These are phyloP conservation scores for Metarhizium robertsii DNA, from an alignment of 2,329 filamentous ascomycete genomes.

Conservation along the genomic window DNA sequence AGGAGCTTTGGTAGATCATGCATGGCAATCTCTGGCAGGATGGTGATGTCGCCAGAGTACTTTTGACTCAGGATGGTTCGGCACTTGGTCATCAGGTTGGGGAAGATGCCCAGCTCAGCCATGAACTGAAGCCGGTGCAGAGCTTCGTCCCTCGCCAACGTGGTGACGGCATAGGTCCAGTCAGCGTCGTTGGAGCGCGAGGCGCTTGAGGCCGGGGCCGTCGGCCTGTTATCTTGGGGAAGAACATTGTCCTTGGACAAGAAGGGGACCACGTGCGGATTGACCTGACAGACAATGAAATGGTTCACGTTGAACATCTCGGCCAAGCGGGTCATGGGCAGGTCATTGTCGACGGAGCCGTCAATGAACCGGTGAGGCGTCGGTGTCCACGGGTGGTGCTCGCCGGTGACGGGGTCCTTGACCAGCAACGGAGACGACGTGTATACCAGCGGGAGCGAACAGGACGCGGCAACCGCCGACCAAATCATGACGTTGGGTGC, in stretches of 20 bases:
- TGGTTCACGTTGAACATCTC: conserved; percentile 99
- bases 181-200: conserved; percentile 30
- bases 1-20: conserved; percentile 68
- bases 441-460: conserved; percentile 83
- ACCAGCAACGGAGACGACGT: conserved; percentile 68
- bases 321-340: conserved; percentile 80
- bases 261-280: conserved; percentile 87
- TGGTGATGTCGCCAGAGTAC: conserved; percentile 93
- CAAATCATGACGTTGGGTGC: conserved; percentile 92
- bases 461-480: conserved; percentile 94
- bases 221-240: conserved; percentile 22
- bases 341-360: conserved; percentile 87
- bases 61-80: conserved; percentile 78
- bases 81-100: conserved; percentile 68
- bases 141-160: conserved; percentile 69
- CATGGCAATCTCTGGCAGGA: conserved; percentile 69
- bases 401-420: conserved; percentile 74
- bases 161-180: conserved; percentile 60
- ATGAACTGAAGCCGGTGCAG: conserved; percentile 74
- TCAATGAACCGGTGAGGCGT: conserved; percentile 84
- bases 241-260: conserved; percentile 62
- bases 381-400: conserved; percentile 75
- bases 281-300: conserved; percentile 95
- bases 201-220: conserved; percentile 15
- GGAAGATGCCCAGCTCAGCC: conserved; percentile 70